These are phyloP conservation scores for Corymbia citriodora DNA, from an alignment of 441 rosid genomes.

Conservation along the genomic window DNA sequence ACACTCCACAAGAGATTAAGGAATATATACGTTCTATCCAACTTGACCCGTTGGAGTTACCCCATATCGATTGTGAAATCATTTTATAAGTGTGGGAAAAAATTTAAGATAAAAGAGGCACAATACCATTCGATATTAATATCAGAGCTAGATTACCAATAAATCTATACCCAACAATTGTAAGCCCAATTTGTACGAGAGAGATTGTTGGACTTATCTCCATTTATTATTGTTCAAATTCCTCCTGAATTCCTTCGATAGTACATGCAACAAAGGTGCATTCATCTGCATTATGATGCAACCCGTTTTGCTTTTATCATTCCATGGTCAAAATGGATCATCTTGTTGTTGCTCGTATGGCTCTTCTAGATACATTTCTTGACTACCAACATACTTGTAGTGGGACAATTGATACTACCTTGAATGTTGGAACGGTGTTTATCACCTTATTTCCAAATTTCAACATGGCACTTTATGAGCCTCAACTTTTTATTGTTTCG, in stretches of 20 bases:
- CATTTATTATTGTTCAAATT: not conserved
- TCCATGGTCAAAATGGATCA: not conserved
- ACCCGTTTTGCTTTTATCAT: not conserved
- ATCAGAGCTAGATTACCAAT: not conserved
- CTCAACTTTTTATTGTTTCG: not conserved
- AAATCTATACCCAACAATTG: not conserved
- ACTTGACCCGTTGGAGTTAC: not conserved
- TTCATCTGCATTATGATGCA: not conserved
- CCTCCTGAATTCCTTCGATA: not conserved
- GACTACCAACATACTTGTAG: not conserved
- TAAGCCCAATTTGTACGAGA: fast-evolving
- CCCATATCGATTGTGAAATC: not conserved
- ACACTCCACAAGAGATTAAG: not conserved
- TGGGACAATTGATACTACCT: not conserved
- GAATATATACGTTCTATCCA: not conserved
- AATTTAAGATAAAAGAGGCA: not conserved
- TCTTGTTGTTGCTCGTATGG: not conserved
- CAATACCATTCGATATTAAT: not conserved
- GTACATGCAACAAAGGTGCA: not conserved
- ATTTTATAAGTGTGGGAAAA: too few species aligned
- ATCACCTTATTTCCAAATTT: not conserved
- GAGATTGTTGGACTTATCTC: not conserved
- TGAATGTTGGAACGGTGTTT: not conserved
- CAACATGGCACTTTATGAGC: not conserved
- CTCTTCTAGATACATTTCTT: not conserved